Conservation (phyloP, 495 filamentous ascomycete species). For the Aspergillus heteromorphus region DNA sequence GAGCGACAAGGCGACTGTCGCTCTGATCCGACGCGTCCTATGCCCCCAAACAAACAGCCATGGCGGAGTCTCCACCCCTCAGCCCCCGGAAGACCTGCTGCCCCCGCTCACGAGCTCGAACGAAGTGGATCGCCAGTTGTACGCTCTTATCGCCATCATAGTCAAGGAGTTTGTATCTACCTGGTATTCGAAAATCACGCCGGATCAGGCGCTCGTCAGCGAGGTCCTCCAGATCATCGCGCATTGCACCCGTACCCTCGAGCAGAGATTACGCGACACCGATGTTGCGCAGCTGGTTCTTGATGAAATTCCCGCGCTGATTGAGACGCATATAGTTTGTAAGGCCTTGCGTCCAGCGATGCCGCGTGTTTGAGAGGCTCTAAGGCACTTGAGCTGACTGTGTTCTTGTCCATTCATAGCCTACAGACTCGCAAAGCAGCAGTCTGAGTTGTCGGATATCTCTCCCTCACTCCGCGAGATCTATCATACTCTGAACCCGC, state of each 20-base stretch:
- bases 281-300: slow-evolving; percentile 78
- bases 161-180: slow-evolving; percentile 81
- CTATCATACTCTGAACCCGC: slow-evolving; percentile 78
- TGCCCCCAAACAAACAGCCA: slow-evolving; percentile 48
- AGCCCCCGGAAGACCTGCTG: slow-evolving; percentile 69
- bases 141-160: slow-evolving; percentile 83
- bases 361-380: neutral
- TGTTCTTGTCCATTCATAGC: slow-evolving; percentile 20
- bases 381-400: neutral
- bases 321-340: slow-evolving; percentile 80
- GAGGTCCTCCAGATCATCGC: slow-evolving; percentile 87
- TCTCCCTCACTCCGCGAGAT: slow-evolving; percentile 49
- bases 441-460: slow-evolving; percentile 40
- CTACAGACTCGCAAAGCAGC: slow-evolving; percentile 51
- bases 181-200: slow-evolving; percentile 90
- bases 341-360: slow-evolving; percentile 12
- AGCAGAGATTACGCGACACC: slow-evolving; percentile 73
- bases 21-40: slow-evolving; percentile 62
- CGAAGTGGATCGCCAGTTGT: slow-evolving; percentile 85
- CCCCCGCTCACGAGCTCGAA: slow-evolving; percentile 91
- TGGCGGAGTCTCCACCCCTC: slow-evolving; percentile 35
- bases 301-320: slow-evolving; percentile 80
- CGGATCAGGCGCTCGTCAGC: slow-evolving; percentile 77
- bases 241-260: slow-evolving; percentile 79
- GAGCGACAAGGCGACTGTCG: slow-evolving; percentile 52